Conservation (phyloP, 2,329 filamentous ascomycete species). For the Trichophyton rubrum region DNA sequence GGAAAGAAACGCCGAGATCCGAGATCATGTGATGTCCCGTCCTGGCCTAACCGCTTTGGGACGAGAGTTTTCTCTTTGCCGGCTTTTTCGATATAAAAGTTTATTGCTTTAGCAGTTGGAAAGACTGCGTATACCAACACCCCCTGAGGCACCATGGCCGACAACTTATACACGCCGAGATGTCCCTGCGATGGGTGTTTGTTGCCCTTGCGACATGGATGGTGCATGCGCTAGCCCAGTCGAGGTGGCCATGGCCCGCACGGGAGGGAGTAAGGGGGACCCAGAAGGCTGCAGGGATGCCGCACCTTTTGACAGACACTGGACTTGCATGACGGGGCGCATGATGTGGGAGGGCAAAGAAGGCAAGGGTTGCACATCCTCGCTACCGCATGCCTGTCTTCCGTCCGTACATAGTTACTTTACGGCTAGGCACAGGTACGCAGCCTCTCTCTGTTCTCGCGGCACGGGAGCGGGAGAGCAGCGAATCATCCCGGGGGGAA, state of each 20-base stretch:
- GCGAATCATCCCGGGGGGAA: not conserved
- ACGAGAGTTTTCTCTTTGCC: not conserved
- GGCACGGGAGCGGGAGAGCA: conserved; percentile 1
- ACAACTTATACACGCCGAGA: too few species aligned
- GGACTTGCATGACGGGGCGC: not conserved
- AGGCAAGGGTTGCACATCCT: not conserved
- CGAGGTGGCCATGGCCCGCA: not conserved
- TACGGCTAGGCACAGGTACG: too few species aligned
- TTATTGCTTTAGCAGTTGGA: not conserved
- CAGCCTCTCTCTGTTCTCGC: not conserved
- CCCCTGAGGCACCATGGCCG: too few species aligned
- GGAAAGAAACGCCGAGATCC: conserved; percentile 2
- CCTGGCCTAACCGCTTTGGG: not conserved
- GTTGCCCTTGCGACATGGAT: too few species aligned
- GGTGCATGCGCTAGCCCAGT: too few species aligned
- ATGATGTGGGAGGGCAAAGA: not conserved
- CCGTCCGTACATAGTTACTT: too few species aligned
- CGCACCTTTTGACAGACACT: not conserved
- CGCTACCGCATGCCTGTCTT: not conserved
- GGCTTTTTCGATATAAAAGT: not conserved
- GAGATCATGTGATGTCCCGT: not conserved
- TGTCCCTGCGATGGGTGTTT: too few species aligned
- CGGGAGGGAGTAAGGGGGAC: not conserved
- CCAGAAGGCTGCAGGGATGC: not conserved
- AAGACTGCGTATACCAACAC: not conserved